Base-by-base conservation (phyloP, 805 yeast genomes). In the Wickerhamiella azyma region DNA sequence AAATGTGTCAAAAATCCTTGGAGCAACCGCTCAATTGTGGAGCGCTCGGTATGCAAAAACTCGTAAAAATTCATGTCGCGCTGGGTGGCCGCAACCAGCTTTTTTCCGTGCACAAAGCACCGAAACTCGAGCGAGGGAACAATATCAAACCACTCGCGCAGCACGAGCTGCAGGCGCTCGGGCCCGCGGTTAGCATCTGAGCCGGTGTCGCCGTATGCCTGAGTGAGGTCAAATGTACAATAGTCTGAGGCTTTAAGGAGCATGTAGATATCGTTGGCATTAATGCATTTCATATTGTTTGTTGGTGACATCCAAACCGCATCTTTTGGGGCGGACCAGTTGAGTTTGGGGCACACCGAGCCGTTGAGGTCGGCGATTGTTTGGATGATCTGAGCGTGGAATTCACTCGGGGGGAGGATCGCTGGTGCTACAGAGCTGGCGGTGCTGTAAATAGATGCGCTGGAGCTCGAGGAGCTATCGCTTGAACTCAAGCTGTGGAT, bases 321-420 rank as follows among this genome's bases (percentile, higher is more conserved):
- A 64, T 92, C 99, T 58, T 79, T 80, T 1, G 99, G 98, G 1
- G 96, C 82, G 0, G 96, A 85, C 98, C 98, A 92, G 66, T 92
- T 92, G 54, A 89, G 66, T 58, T 92, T 92, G 1, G 97, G 97
- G 1, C 85, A 71, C 2, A 86, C 85, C 1, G 75, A 65, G 0
- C 81, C 81, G 41, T 72, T 59, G 9, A 66, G 65, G 37, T 69
- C 66, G 2, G 52, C 49, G 11, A 92, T 72, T 0, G 68, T 57
- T 0, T 54, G 48, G 30, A 65, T 64, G 14, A 89, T 67, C 37
- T 67, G 54, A 0, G 65, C 54, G 56, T 88, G 94, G 17, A 86
- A 65, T 0, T 74, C 79, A 0, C 21, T 13, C 10, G 57, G 56
- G 1, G 73, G 62, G 0, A 82, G 81, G 50, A 72, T 7, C 4